Base-by-base conservation (phyloP, 2,329 filamentous ascomycete species). In the Meredithiella fracta region DNA sequence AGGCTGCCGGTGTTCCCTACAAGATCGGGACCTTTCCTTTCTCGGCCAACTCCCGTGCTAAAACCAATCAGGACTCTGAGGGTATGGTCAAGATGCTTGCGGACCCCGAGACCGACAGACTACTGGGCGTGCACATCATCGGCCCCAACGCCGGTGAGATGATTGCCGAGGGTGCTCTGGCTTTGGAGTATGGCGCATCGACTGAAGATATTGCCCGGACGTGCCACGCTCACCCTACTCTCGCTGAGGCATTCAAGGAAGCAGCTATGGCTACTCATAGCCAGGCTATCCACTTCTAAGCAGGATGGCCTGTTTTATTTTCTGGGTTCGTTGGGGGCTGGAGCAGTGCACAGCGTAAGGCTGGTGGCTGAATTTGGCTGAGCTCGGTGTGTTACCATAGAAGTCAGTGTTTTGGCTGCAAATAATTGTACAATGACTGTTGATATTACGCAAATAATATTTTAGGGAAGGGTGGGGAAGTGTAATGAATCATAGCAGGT, bases 211-310 rank as follows among this genome's bases (percentile, higher is more conserved):
- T 95, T 67, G 89, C 85, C 60, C 81, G 92, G 67, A 97, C 92
- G 61, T 92, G 87, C 72, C 92, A 98, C 72, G 92, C 92, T 56
- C 92, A 98, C 73, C 92, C 92, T 57, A 96, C 90, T 53, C 78
- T 98, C 59, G 83, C 91, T 23, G 92, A 98, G 76, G 92, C 92
- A 47, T 97, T 98, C 80, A 98, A 98, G 79, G 92, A 98, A 80
- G 92, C 92, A 65, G 92, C 92, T 63, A 97, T 98, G 92, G 86
- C 88, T 60, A 96, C 91, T 53, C 89, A 94, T 74, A 80, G 83
- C 65, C 92, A 95, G 77, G 84, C 92, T 62, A 95, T 98, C 69
- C 92, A 98, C 76, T 94, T 85, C 72, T 98, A 86, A 67, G 44
- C 49, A 9, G 4, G 31, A 34, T 11, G 29, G 44, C 47, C 25